Base-by-base conservation (phyloP, 345 rosid genomes). In the Hibiscus tridactylites region DNA sequence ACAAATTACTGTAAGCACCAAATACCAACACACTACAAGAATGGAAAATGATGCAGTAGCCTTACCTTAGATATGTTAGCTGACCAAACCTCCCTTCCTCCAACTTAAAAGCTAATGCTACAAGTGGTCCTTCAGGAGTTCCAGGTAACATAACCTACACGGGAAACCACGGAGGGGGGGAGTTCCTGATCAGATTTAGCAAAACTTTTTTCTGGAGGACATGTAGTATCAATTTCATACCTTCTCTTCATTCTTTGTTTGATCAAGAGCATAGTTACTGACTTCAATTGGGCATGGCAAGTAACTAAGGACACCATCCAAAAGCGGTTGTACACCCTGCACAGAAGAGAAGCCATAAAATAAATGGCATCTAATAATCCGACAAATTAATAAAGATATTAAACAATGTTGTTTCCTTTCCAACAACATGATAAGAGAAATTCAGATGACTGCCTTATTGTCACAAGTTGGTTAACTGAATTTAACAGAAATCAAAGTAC, bases 1-100 rank as follows among this genome's bases (percentile, higher is more conserved):
- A 75, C 57, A 59, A 71, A 15, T 24, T 57, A 64, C 56, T 42
- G 79, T 35, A 56, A 52, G 24, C 58, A n/a, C 11, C 5, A 49
- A 29, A 49, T 12, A 31, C n/a, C 9, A 19, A 10, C 50, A 17
- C n/a, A 39, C 49, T n/a, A 68, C 16, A 59, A 49, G 3, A 35
- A 74, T 6, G 3, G 50, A 74, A 73, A 70, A 73, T 33, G 28
- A 6, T 50, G 63, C 67, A 21, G 44, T 37, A 42, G 39, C 66
- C 61, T 46, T 71, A 88, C 99, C 99, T 89, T 50, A 95, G 79
- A 79, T 86, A 95, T 76, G 99, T 95, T 73, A 92, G 80, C 80
- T 95, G 98, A 72, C 98, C 97, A 78, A 90, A 92, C 68, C 98
- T 90, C 65, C 99, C 99, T 82, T 95, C 98, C 81, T 95, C 99